Evolutionary conservation across 768 basidiomycete genomes (phyloP).

Genomic region (Calocybe indica): DNA sequence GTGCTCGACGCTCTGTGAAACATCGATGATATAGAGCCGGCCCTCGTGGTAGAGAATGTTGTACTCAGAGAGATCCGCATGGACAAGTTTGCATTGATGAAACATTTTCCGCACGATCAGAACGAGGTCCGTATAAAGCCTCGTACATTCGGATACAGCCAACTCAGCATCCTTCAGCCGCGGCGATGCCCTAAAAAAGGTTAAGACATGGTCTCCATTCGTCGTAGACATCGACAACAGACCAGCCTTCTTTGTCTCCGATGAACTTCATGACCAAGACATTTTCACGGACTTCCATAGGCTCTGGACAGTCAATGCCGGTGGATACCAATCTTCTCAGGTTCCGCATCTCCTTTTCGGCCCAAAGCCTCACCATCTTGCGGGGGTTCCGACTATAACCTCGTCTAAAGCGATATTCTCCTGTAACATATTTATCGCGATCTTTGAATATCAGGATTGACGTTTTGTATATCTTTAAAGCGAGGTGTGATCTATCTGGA

Average conservation of each 20-base stretch:
- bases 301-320: constrained; percentile 82
- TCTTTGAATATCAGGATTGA: constrained; percentile 97
- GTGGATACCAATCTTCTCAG: constrained; percentile 78
- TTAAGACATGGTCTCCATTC: neutral
- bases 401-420: constrained; percentile 90
- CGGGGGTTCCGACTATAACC: constrained; percentile 92
- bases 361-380: constrained; percentile 99
- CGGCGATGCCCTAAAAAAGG: constrained; percentile 71
- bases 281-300: constrained; percentile 92
- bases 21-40: constrained; percentile 93
- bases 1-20: constrained; percentile 97
- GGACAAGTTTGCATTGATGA: constrained; percentile 88
- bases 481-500: constrained; percentile 55
- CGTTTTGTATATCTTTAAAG: constrained; percentile 97
- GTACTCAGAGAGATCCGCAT: constrained; percentile 98
- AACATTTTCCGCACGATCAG: constrained; percentile 80
- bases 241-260: constrained; percentile 80
- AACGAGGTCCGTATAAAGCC: constrained; percentile 76
- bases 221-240: constrained; percentile 17
- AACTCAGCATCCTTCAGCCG: constrained; percentile 83
- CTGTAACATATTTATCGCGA: constrained; percentile 93
- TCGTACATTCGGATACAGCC: constrained; percentile 38
- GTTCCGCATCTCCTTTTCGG: constrained; percentile 99
- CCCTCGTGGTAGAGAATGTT: constrained; percentile 85
- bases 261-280: constrained; percentile 95